Conservation (phyloP, 2,329 filamentous ascomycete species). For the Clonostachys solani region DNA sequence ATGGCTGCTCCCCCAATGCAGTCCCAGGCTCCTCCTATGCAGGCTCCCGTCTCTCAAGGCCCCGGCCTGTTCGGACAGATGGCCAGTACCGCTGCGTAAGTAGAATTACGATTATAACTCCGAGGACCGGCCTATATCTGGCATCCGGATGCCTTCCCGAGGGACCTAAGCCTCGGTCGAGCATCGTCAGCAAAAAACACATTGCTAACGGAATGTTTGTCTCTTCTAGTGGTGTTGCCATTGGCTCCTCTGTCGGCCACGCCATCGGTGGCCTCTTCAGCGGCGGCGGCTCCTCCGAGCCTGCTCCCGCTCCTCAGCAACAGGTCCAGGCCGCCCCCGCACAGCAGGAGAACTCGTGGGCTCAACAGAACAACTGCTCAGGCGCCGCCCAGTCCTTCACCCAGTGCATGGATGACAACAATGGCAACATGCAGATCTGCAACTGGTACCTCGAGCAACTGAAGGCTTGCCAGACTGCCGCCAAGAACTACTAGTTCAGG, state of each 20-base stretch:
- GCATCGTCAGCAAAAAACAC: neutral
- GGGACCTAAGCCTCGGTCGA: neutral
- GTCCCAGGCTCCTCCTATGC: constrained; percentile 39
- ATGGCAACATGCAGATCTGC: constrained; percentile 92
- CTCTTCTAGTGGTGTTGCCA: constrained; percentile 71
- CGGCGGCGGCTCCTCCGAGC: constrained; percentile 63
- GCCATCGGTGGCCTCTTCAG: constrained; percentile 86
- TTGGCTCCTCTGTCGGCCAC: constrained; percentile 93
- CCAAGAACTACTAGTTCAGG: constrained; percentile 59
- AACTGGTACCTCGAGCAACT: constrained; percentile 98
- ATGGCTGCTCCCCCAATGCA: constrained; percentile 48
- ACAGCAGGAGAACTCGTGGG: constrained; percentile 42
- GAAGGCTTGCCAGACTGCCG: constrained; percentile 80
- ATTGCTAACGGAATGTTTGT: neutral
- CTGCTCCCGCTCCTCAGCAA: constrained; percentile 41
- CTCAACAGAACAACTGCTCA: constrained; percentile 63
- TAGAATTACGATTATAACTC: constrained; percentile 15
- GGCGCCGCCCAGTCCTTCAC: constrained; percentile 82
- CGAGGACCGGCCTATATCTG: neutral
- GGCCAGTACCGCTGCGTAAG: constrained; percentile 96
- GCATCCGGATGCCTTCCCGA: neutral
- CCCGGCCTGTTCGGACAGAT: constrained; percentile 93
- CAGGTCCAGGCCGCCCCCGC: constrained; percentile 28
- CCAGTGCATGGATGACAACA: constrained; percentile 93
- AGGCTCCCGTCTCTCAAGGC: constrained; percentile 52